Evolutionary conservation across 2,329 filamentous ascomycete species (phyloP).

Genomic region (Ophiostoma novo-ulmi): DNA sequence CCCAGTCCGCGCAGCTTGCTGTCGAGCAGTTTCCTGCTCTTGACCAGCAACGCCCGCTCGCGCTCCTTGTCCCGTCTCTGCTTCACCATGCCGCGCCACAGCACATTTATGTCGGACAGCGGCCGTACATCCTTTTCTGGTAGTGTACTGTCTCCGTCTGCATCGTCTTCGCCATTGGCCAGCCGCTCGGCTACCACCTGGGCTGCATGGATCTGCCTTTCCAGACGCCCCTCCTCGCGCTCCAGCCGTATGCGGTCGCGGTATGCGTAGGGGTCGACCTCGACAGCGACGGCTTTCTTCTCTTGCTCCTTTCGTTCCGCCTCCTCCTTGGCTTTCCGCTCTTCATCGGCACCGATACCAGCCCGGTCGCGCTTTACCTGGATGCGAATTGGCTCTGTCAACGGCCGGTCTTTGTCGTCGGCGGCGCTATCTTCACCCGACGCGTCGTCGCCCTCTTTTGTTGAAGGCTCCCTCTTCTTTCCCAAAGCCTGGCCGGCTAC

Average conservation of each 20-base stretch:
- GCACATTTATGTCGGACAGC: slow-evolving; percentile 64
- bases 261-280: slow-evolving; percentile 62
- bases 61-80: slow-evolving; percentile 64
- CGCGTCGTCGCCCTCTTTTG: not conserved
- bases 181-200: slow-evolving; percentile 79
- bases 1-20: slow-evolving; percentile 19
- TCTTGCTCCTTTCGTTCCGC: slow-evolving; percentile 52
- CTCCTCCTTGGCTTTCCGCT: slow-evolving; percentile 52
- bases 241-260: slow-evolving; percentile 66
- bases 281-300: slow-evolving; percentile 42
- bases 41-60: slow-evolving; percentile 59
- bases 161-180: slow-evolving; percentile 41
- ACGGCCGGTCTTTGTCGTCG: slow-evolving; percentile 5
- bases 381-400: slow-evolving; percentile 68
- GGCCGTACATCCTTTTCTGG: slow-evolving; percentile 34
- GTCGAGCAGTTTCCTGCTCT: slow-evolving; percentile 46
- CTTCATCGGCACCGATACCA: slow-evolving; percentile 81
- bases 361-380: slow-evolving; percentile 71
- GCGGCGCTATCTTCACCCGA: not conserved
- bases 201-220: slow-evolving; percentile 67
- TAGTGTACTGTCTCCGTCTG: slow-evolving; percentile 21
- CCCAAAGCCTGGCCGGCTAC: slow-evolving; percentile 70
- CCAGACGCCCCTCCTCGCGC: slow-evolving; percentile 61
- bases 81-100: slow-evolving; percentile 72
- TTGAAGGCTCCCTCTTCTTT: slow-evolving; percentile 30